Evolutionary conservation across 768 basidiomycete species (phyloP), one percentile per base, ranked within the genome.

Genomic region (Rhodotorula kratochvilovae): DNA sequence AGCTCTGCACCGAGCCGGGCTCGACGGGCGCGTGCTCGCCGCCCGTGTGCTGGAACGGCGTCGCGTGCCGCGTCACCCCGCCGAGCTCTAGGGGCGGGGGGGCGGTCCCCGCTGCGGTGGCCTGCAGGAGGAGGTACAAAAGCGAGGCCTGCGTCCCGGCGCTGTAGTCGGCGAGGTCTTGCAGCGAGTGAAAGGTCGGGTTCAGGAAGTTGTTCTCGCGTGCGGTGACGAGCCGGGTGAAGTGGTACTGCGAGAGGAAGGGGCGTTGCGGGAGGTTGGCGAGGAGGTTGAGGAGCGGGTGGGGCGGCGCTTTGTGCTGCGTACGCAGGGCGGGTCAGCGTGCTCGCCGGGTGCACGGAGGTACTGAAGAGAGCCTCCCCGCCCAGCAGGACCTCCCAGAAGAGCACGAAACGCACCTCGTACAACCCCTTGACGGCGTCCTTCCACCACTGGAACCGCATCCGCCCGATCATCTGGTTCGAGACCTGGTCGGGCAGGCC

Each of bases 401-500:
- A 42, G 21, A 36, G 35, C 10, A 11, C 3, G 7, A n/a, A 17
- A 58, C 76, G 45, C 39, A 77, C 76, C 29, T 72, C 67, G 65
- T 67, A 73, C 21, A 68, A 58, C 1, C 66, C 65, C 33, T 74
- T 72, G 61, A 77, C 39, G 13, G 70, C 75, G 21, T 77, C 77
- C 50, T 67, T 69, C 77, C 77, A 77, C 75, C 75, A 77, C 60
- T 77, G 77, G 50, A 56, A 76, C 33, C 77, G 60, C 66, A 77
- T 69, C 54, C 73, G 60, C 6, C 75, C 77, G 29, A 76, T 67
- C 29, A 76, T 27, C 33, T 65, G 65, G 55, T 72, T 76, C 48
- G 67, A 66, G 13, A 77, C 77, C 33, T 71, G 59, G 50, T 77
- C 77, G 1, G 71, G 71, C 42, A 77, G 62, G 16, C 51, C 62